Base-by-base conservation (phyloP, 441 rosid genomes). In the Populus hybrid region DNA sequence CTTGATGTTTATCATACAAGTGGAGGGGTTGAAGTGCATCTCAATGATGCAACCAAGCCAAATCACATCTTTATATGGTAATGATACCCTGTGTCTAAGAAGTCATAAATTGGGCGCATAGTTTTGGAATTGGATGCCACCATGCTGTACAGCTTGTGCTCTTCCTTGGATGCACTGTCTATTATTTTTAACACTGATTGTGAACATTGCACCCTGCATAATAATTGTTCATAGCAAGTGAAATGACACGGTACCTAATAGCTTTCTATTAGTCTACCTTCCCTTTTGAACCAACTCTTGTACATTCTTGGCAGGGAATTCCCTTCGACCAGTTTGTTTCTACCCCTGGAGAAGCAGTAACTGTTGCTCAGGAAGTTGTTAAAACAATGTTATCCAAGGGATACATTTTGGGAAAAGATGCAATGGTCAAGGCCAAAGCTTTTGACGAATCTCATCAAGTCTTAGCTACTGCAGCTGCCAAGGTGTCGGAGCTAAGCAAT, bases 381-480 rank as follows among this genome's bases (percentile, higher is more conserved):
- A 91, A 83, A 57, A 75, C 87, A 84, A 94, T 91, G 95, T 74
- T 94, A 67, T 87, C 97, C 35, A 91, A 85, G 84, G 97, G 98
- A 50, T 93, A 85, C 78, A 78, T 88, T 71, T 83, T 95, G 76
- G 98, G 97, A 28, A 95, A 93, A 86, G 96, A 92, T 59, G 90
- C 90, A 2, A 78, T 89, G 80, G 79, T 78, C 82, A 91, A 86
- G 83, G 98, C 96, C 7, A 93, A 87, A 85, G 83, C 89, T 32
- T 80, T 93, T 11, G 98, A 95, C 73, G 92, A 91, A 81, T 89
- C 88, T 69, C 93, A 86, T 79, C 90, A 89, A 76, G 74, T 93
- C 6, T 86, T 92, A 46, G 89, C 95, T 7, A 87, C 87, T 1
- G 95, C 98, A 75, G 85, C 90, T 24, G 93, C 93, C 35, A 94